Base-by-base conservation (phyloP, 441 rosid genomes). In the Gossypium davidsonii region DNA sequence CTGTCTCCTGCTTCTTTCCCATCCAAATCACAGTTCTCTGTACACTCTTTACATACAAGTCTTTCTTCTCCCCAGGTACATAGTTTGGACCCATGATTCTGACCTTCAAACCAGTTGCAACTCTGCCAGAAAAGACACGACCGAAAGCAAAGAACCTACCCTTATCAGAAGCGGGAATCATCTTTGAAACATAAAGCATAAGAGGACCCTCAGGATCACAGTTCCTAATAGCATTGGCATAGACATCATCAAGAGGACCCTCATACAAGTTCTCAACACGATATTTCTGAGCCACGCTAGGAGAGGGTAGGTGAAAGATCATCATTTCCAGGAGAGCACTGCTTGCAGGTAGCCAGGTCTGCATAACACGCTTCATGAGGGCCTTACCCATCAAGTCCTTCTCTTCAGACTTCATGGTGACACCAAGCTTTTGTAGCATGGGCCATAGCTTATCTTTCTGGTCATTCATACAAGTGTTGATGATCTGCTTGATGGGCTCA, bases 371-470 rank as follows among this genome's bases (percentile, higher is more conserved):
- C 71, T 73, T 64, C 76, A 73, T 73, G 11, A 73, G 55, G 15
- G 70, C 44, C 76, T 73, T 73, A 10, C 76, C 76, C 71, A 73
- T 52, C 70, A 73, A 64, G 6, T 73, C 76, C 64, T 73, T 73
- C 53, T 73, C 76, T 0, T 73, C 76, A 52, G 71, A 10, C 76
- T 73, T 73, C 76, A 73, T 64, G 52, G 71, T 64, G 25, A 73
- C 71, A 10, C 23, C 37, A 20, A 73, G 76, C 42, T 73, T 73
- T n/a, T 64, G 62, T 53, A 73, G 25, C 76, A 73, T 73, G 18
- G 76, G 76, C 76, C 76, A 73, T 1, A 73, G 71, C 64, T 73
- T 73, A 52, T 64, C 76, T 34, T 73, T 73, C 76, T 73, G 76
- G 56, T 73, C 76, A 64, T 73, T 73, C 76, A 73, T 64, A 26